phyloP scores from a whole-genome alignment of 2,329 filamentous ascomycete species.

The Aspergillus pseudoviridinutans region DNA sequence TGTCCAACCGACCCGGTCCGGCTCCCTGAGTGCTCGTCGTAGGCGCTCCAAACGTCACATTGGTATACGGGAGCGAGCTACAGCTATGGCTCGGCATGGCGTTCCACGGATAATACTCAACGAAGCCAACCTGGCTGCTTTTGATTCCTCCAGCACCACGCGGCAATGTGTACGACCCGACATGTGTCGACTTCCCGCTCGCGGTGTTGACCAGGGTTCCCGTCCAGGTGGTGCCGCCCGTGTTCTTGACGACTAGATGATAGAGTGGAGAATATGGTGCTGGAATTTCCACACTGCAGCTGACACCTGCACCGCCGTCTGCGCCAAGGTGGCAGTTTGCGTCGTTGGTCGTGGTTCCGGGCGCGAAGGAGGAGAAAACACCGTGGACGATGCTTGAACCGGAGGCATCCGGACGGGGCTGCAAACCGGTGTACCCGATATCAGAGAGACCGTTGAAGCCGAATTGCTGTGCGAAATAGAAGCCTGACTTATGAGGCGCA shows the following conservation, averaged over 20 bases:
- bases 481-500: slow-evolving; percentile 19
- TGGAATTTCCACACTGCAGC: slow-evolving; percentile 21
- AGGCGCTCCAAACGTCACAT: slow-evolving; percentile 19
- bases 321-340: slow-evolving; percentile 24
- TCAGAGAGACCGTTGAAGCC: slow-evolving; percentile 16
- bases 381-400: slow-evolving; percentile 24
- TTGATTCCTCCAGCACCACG: slow-evolving; percentile 18
- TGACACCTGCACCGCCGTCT: slow-evolving; percentile 26
- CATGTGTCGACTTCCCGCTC: slow-evolving; percentile 16
- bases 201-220: slow-evolving; percentile 24
- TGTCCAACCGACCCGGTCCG: background rate
- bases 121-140: slow-evolving; percentile 22
- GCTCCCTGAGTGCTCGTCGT: slow-evolving; percentile 9
- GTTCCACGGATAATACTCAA: slow-evolving; percentile 28
- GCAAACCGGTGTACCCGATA: slow-evolving; percentile 28
- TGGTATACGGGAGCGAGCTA: slow-evolving; percentile 15
- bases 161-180: slow-evolving; percentile 26
- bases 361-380: slow-evolving; percentile 30
- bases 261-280: slow-evolving; percentile 18
- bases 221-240: slow-evolving; percentile 23
- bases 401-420: slow-evolving; percentile 17
- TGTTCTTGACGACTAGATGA: slow-evolving; percentile 20
- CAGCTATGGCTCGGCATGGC: slow-evolving; percentile 11
- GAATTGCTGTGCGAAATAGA: slow-evolving; percentile 29
- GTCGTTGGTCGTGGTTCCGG: slow-evolving; percentile 19